Conservation (phyloP, 1,284 basidiomycete genomes). For the Gomphus bonarii region DNA sequence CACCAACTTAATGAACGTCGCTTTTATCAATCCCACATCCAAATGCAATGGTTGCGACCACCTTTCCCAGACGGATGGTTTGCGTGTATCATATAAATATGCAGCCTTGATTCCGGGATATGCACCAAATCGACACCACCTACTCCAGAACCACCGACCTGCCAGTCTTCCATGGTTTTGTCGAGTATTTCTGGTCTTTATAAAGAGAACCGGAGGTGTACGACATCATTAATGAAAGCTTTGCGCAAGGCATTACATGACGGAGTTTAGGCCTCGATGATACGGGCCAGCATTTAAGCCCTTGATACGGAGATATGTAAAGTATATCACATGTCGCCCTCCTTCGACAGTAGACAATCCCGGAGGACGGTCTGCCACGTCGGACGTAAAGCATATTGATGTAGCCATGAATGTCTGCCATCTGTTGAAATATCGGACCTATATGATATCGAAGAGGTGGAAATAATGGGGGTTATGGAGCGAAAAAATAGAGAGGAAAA, state of each 20-base stretch:
- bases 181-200: slow-evolving; percentile 40
- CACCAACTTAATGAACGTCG: slow-evolving; percentile 53
- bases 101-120: not conserved
- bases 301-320: slow-evolving; percentile 54
- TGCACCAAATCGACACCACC: slow-evolving; percentile 44
- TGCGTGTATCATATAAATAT: slow-evolving; percentile 15
- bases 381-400: slow-evolving; percentile 50
- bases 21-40: slow-evolving; percentile 85
- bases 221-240: not conserved
- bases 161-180: slow-evolving; percentile 56
- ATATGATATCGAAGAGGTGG: not conserved
- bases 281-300: slow-evolving; percentile 69
- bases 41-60: slow-evolving; percentile 68
- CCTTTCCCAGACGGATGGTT: slow-evolving; percentile 19
- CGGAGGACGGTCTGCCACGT: slow-evolving; percentile 52
- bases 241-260: not conserved
- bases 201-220: not conserved
- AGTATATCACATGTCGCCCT: slow-evolving; percentile 60
- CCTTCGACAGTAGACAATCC: slow-evolving; percentile 73
- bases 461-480: not conserved
- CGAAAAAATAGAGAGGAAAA: not conserved
- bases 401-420: slow-evolving; percentile 58
- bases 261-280: slow-evolving; percentile 54
- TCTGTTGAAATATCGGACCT: slow-evolving; percentile 59
- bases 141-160: slow-evolving; percentile 36